These are phyloP conservation scores for Isabelozyma rhagii DNA, from an alignment of 805 yeast genomes.

Conservation along the genomic window DNA sequence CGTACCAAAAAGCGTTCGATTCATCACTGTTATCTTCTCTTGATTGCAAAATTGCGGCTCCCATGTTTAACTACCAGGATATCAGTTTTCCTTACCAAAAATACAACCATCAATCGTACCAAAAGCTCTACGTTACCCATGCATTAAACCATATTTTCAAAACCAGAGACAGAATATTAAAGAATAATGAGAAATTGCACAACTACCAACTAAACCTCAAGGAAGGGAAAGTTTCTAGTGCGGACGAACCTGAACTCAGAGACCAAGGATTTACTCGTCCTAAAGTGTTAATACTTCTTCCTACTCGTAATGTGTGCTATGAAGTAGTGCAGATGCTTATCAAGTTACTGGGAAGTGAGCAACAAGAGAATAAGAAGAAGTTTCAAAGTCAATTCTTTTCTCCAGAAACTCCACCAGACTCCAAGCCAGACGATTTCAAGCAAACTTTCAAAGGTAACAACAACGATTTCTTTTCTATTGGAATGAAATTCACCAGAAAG, in stretches of 20 bases:
- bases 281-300: slow-evolving; percentile 75
- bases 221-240: slow-evolving; percentile 36
- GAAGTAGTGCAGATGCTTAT: slow-evolving; percentile 63
- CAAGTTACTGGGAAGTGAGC: slow-evolving; percentile 61
- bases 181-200: slow-evolving; percentile 62
- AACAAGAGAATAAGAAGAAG: slow-evolving; percentile 76
- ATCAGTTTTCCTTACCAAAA: slow-evolving; percentile 56
- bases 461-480: slow-evolving; percentile 86
- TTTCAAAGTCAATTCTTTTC: slow-evolving; percentile 69
- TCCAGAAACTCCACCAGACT: slow-evolving; percentile 40
- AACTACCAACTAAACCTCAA: slow-evolving; percentile 38
- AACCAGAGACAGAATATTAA: slow-evolving; percentile 80
- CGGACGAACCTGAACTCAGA: slow-evolving; percentile 56
- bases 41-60: slow-evolving; percentile 55
- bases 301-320: slow-evolving; percentile 78
- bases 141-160: slow-evolving; percentile 78
- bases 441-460: slow-evolving; percentile 82
- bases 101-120: slow-evolving; percentile 51
- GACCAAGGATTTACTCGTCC: slow-evolving; percentile 98
- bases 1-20: slow-evolving; percentile 12
- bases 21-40: slow-evolving; percentile 18
- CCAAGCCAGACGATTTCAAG: slow-evolving; percentile 82
- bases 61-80: slow-evolving; percentile 73
- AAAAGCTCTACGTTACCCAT: slow-evolving; percentile 67
- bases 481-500: slow-evolving; percentile 88